phyloP scores from a whole-genome alignment of 768 basidiomycete genomes.

The Podaxis mareebaensis region DNA sequence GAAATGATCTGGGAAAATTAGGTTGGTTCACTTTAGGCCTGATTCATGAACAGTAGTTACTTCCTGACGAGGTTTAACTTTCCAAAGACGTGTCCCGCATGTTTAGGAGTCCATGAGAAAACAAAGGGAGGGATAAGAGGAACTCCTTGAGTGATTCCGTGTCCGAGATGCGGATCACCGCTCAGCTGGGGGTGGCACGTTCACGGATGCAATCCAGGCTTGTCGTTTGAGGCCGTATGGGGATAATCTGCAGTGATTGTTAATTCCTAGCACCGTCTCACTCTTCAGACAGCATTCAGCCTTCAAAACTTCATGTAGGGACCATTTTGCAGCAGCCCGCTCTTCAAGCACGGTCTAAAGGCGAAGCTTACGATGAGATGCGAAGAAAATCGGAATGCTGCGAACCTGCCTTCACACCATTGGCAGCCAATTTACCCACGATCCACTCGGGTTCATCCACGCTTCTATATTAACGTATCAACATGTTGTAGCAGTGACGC shows the following conservation, averaged over 20 bases:
- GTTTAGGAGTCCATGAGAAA: neutral
- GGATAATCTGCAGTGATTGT: neutral
- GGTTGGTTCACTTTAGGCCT: too few species aligned
- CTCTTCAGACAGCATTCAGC: neutral
- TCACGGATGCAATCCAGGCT: neutral
- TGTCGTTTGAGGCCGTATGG: neutral
- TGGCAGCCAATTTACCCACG: neutral
- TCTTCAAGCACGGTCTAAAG: neutral
- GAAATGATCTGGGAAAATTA: too few species aligned
- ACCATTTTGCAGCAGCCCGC: neutral
- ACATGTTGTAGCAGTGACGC: neutral
- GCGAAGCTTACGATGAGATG: neutral
- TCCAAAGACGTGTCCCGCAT: too few species aligned
- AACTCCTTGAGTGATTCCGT: neutral
- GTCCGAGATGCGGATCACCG: neutral
- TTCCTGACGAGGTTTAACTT: too few species aligned
- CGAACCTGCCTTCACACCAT: neutral
- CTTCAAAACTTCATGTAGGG: neutral
- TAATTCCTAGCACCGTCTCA: neutral
- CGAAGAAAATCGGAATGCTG: neutral
- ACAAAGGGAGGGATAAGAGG: neutral
- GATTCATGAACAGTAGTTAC: too few species aligned
- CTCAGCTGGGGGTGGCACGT: neutral
- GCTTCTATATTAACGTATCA: neutral
- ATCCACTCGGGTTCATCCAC: neutral